These are phyloP conservation scores for Dendrocalamus sinicus DNA, from an alignment of 176 grass and related monocot species.

Conservation along the genomic window DNA sequence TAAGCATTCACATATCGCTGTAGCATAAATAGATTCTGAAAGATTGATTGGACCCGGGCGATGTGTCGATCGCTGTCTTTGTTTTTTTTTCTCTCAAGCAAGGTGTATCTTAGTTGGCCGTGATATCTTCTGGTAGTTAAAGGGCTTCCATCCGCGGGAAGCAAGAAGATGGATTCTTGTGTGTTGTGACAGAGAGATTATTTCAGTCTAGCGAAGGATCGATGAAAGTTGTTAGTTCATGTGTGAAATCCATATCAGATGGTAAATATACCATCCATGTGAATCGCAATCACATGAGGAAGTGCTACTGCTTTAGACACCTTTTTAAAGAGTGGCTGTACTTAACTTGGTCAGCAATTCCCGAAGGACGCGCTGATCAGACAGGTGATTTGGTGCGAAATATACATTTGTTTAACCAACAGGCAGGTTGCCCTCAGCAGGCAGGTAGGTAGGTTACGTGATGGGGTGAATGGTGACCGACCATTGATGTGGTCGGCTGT, in stretches of 20 bases:
- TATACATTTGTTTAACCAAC: not conserved
- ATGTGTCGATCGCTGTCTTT: not conserved
- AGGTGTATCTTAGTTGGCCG: not conserved
- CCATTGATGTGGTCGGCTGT: too few relatives aligned
- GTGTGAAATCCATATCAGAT: not conserved
- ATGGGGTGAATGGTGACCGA: too few relatives aligned
- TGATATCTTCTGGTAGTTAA: slow-evolving; percentile 30
- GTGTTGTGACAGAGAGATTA: not conserved
- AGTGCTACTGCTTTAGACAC: not conserved
- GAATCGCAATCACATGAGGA: not conserved
- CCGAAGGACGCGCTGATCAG: slow-evolving; percentile 27
- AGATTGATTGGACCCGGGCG: not conserved
- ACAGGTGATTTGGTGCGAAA: slow-evolving; percentile 32
- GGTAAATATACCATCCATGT: not conserved
- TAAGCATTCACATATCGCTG: not conserved
- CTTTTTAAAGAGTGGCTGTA: not conserved
- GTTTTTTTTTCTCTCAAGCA: not conserved
- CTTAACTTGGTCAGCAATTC: slow-evolving; percentile 13
- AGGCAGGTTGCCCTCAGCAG: too few relatives aligned
- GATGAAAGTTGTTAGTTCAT: not conserved
- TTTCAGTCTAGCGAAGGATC: not conserved
- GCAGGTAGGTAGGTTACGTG: too few relatives aligned
- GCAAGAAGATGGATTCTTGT: not conserved
- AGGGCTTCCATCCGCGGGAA: slow-evolving; percentile 36
- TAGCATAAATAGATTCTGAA: slow-evolving; percentile 25